Evolutionary conservation across 192 early-diverging fungal genomes (phyloP).

Genomic region (Lunasporangiospora selenospora): DNA sequence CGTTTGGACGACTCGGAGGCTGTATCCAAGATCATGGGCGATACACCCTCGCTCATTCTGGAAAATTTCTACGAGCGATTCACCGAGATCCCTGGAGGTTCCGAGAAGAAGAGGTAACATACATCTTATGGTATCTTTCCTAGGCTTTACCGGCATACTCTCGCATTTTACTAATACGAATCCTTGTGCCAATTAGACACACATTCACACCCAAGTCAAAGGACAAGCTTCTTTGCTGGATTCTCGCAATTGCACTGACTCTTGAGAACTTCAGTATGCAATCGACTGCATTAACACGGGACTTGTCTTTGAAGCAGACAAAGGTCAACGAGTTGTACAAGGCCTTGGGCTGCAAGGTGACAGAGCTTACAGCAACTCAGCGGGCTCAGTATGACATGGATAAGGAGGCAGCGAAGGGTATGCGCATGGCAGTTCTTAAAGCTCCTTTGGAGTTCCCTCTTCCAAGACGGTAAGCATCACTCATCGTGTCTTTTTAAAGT

Average conservation of each 20-base stretch:
- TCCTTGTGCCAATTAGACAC: constrained; percentile 12
- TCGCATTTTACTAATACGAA: neutral
- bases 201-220: constrained; percentile 67
- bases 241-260: constrained; percentile 72
- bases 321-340: constrained; percentile 51
- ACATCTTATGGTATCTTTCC: neutral
- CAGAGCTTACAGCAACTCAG: constrained; percentile 38
- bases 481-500: neutral
- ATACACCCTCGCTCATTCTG: constrained; percentile 63
- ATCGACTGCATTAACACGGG: constrained; percentile 63
- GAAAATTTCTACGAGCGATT: constrained; percentile 70
- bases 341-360: constrained; percentile 56
- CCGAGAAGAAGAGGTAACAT: constrained; percentile 51
- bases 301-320: constrained; percentile 63
- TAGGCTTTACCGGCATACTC: neutral
- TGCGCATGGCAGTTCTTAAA: constrained; percentile 43
- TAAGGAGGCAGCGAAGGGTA: constrained; percentile 9
- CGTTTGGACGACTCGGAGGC: constrained; percentile 57
- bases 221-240: constrained; percentile 81
- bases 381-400: constrained; percentile 13
- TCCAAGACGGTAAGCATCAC: constrained; percentile 27
- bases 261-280: constrained; percentile 77
- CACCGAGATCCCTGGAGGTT: constrained; percentile 57
- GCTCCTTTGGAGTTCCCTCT: constrained; percentile 44
- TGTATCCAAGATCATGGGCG: constrained; percentile 52